Base-by-base conservation (phyloP, 192 early-diverging fungal species). In the Coemansia umbellata region DNA sequence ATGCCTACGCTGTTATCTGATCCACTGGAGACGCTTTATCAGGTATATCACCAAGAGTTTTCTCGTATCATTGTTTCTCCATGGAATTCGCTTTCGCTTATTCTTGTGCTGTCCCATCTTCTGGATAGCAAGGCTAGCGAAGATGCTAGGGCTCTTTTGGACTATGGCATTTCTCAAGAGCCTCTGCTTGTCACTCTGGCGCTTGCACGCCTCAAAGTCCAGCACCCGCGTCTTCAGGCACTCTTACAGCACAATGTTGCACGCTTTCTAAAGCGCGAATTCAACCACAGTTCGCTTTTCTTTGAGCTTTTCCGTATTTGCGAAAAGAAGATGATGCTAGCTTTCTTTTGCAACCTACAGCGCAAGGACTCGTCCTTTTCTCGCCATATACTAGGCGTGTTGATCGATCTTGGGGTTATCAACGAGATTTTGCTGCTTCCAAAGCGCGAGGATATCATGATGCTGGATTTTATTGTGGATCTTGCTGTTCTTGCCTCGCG, bases 81-180 rank as follows among this genome's bases (percentile, higher is more conserved):
- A 15, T 78, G 74, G 74, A 78, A 78, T 60, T 78, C 74, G 45
- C 60, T 71, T 17, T 71, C 74, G n/a, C 64, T 78, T 31, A 63
- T 78, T 14, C 60, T 78, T 13, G 63, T 65, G 9, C 55, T 78
- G 11, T 68, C 69, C 24, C 74, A 78, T 17, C 39, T 78, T 36
- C 55, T 78, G 21, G 69, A 78, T 45, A 67, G 74, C 59, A 67
- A 59, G 44, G 59, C 57, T 9, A 48, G 63, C 50, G 74, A 78
- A 8, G 74, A 71, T 6, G 74, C 69, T 23, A 55, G 60, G 8
- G 55, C 60, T 17, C 59, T 78, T 37, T 48, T 78, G 15, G 69
- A 71, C 15, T 41, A 66, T 15, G 74, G 74, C 3, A 68, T 67
- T 27, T 47, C 60, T 9, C 55, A 58, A 23, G 74, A 78, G 56